These are phyloP conservation scores for Novymonas esmeraldas DNA, from an alignment of 208 protist genomes.

Conservation along the genomic window DNA sequence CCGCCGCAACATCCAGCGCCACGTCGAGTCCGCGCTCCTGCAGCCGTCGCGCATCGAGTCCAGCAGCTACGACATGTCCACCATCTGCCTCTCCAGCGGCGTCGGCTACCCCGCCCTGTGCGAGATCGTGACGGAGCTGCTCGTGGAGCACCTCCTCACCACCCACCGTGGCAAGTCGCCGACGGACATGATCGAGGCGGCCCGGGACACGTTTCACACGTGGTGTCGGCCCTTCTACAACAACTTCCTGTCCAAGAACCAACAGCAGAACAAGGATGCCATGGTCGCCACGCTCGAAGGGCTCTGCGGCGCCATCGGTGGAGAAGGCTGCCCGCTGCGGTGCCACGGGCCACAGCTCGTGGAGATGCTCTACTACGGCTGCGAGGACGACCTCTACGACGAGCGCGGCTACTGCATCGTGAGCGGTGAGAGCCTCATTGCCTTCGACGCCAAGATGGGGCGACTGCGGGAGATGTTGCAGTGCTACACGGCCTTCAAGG, in stretches of 20 bases:
- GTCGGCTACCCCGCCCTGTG: constrained; percentile 67
- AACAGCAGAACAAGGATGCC: constrained; percentile 50
- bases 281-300: constrained; percentile 80
- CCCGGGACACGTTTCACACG: constrained; percentile 50
- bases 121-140: constrained; percentile 72
- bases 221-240: constrained; percentile 80
- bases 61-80: constrained; percentile 67
- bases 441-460: constrained; percentile 57
- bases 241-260: constrained; percentile 46
- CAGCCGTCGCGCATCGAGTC: constrained; percentile 54
- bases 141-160: constrained; percentile 59
- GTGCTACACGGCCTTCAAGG: constrained; percentile 38
- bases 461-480: constrained; percentile 31
- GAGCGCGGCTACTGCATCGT: constrained; percentile 85
- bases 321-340: constrained; percentile 51
- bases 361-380: constrained; percentile 75
- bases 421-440: constrained; percentile 63
- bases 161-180: constrained; percentile 30
- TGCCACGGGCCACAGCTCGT: constrained; percentile 51
- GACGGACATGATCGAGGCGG: constrained; percentile 26
- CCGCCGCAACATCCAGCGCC: constrained; percentile 31
- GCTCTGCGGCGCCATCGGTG: constrained; percentile 55
- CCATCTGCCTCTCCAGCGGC: constrained; percentile 44
- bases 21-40: constrained; percentile 49
- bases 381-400: constrained; percentile 68